Conservation (phyloP, 305 asterid genomes). For the Fraxinus angustifolia region DNA sequence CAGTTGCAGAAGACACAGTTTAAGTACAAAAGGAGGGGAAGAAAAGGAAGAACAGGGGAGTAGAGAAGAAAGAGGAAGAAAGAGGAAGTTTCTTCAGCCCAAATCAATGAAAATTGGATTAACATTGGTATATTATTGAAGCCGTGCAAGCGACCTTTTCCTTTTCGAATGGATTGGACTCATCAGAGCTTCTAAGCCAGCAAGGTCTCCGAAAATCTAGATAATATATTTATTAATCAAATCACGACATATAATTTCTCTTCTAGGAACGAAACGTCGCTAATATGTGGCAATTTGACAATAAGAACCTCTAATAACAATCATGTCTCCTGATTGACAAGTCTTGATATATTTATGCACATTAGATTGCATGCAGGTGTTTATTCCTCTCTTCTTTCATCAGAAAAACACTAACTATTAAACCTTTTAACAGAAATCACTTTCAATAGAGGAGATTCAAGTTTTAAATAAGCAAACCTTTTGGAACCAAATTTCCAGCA, state of each 20-base stretch:
- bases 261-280: neutral
- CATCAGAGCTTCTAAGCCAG: neutral
- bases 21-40: neutral
- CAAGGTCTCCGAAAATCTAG: neutral
- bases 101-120: neutral
- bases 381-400: neutral
- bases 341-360: neutral
- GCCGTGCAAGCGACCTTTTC: neutral
- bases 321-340: neutral
- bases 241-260: neutral
- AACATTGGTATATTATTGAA: neutral
- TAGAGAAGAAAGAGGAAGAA: neutral
- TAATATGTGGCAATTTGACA: neutral
- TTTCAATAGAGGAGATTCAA: neutral
- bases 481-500: constrained; percentile 83
- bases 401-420: neutral
- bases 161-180: neutral
- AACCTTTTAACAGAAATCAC: neutral
- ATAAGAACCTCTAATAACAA: neutral
- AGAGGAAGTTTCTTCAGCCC: neutral
- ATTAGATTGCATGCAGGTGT: neutral
- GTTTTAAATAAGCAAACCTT: constrained; percentile 38
- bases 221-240: neutral
- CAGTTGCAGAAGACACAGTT: neutral
- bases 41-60: neutral